These are phyloP conservation scores for Mortierella polycephala DNA, from an alignment of 371 early-diverging fungal genomes.

Conservation along the genomic window DNA sequence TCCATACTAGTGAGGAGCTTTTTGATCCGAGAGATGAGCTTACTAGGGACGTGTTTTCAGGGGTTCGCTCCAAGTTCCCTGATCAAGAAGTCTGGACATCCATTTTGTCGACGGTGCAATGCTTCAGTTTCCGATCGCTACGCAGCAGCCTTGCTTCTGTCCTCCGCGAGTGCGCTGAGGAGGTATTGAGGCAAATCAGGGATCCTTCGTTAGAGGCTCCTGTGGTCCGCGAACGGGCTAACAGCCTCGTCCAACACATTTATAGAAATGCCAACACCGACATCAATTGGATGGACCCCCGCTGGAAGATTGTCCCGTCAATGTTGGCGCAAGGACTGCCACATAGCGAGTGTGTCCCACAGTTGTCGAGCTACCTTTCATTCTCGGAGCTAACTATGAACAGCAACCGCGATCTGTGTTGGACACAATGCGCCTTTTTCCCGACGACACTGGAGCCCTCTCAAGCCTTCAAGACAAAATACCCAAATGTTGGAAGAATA, in stretches of 20 bases:
- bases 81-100: neutral
- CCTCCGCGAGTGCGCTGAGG: constrained; percentile 15
- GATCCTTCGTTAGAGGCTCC: neutral
- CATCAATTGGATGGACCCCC: constrained; percentile 17
- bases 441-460: constrained; percentile 23
- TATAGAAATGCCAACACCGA: neutral
- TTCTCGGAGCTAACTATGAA: constrained; percentile 3
- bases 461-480: neutral
- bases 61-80: neutral
- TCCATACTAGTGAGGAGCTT: neutral
- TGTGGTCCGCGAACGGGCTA: neutral
- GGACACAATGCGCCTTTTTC: constrained; percentile 35
- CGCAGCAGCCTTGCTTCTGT: neutral
- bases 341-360: neutral
- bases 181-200: constrained; percentile 2
- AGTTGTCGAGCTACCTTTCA: constrained; percentile 8
- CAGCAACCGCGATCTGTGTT: neutral
- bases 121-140: neutral
- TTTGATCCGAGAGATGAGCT: neutral
- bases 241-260: constrained; percentile 4
- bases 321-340: neutral
- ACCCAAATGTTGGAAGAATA: neutral
- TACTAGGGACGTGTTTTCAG: neutral
- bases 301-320: constrained; percentile 31
- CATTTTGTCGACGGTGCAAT: neutral